A percentile compares a stretch with the other conserved stretches of the same genome.
phyloP scores from a whole-genome alignment of 1,139 yeast species.

The Geotrichum australiense region DNA sequence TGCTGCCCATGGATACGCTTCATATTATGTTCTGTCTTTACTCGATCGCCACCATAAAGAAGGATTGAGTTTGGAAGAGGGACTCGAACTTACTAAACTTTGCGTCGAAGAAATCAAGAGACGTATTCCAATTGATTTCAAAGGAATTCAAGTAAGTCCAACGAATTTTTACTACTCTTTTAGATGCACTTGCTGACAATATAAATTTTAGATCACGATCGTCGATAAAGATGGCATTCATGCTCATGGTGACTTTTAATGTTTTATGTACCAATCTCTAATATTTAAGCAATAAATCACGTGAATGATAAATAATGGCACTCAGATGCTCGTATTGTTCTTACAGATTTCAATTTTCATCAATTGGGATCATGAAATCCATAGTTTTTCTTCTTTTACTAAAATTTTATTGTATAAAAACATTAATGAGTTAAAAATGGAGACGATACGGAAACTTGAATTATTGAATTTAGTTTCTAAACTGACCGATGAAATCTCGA shows the following conservation, averaged over 20 bases:
- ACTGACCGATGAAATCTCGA: conserved; percentile 32
- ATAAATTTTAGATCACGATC: conserved; percentile 9
- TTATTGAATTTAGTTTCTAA: conserved; percentile 32
- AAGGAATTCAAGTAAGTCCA: conserved; percentile 55
- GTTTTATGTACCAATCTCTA: not conserved
- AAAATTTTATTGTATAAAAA: not conserved
- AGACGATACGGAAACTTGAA: conserved; percentile 31
- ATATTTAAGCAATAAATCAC: conserved; percentile 7
- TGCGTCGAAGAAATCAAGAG: conserved; percentile 74
- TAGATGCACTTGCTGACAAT: not conserved
- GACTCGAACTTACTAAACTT: conserved; percentile 60
- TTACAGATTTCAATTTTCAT: not conserved
- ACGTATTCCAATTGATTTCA: conserved; percentile 95
- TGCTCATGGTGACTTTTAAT: conserved; percentile 16
- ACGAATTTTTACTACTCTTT: conserved; percentile 10
- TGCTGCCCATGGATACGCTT: conserved; percentile 97
- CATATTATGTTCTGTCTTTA: conserved; percentile 82
- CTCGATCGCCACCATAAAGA: conserved; percentile 85
- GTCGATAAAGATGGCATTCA: conserved; percentile 16
- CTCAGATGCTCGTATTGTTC: not conserved
- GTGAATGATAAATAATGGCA: conserved; percentile 3
- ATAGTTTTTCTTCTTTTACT: not conserved
- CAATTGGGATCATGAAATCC: not conserved
- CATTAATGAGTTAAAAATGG: too few species aligned
- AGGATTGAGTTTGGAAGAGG: conserved; percentile 73